Base-by-base conservation (phyloP, 1,284 basidiomycete genomes). In the Mycena citricolor region DNA sequence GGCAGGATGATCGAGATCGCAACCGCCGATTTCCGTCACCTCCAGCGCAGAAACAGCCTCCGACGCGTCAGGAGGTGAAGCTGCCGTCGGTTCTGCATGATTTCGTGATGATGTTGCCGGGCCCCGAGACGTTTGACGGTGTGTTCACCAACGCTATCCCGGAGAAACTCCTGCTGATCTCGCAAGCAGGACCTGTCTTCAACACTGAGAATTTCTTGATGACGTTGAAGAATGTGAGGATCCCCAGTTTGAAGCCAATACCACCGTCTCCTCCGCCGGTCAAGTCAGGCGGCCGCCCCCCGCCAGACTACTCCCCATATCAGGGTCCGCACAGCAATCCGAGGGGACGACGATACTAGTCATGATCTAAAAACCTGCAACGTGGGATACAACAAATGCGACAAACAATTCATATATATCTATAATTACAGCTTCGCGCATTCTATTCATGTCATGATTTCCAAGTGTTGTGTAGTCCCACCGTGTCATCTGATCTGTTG, bases 131-230 rank as follows among this genome's bases (percentile, higher is more conserved):
- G 11, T 97, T 94, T 61, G 90, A 94, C 65, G 94, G 91, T 93
- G 48, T 54, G 83, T 75, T 24, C 23, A 23, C 29, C n/a, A 32
- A 42, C 32, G 24, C 40, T 51, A 37, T 56, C 34, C 47, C 30
- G 49, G 32, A 39, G 42, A n/a, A 51, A 26, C 16, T 5, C 17
- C 20, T 48, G 13, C 32, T 51, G 33, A 57, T 43, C 49, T 33
- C 45, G 29, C 40, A 25, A 34, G 32, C 52, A 92, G 90, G 90
- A 2, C 90, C 91, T 13, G 76, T 91, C 26, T 93, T 94, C 70
- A 76, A 87, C 41, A 85, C 86, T 3, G 90, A 94, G 37, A 90
- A 94, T 63, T 70, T 94, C 24, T 83, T 94, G 76, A 83, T 83
- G 50, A 61, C 91, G 17, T 82, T 91, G 61, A 73, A 80, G 33